Conservation (phyloP, 2,329 filamentous ascomycete genomes). For the Talaromyces sp. region DNA sequence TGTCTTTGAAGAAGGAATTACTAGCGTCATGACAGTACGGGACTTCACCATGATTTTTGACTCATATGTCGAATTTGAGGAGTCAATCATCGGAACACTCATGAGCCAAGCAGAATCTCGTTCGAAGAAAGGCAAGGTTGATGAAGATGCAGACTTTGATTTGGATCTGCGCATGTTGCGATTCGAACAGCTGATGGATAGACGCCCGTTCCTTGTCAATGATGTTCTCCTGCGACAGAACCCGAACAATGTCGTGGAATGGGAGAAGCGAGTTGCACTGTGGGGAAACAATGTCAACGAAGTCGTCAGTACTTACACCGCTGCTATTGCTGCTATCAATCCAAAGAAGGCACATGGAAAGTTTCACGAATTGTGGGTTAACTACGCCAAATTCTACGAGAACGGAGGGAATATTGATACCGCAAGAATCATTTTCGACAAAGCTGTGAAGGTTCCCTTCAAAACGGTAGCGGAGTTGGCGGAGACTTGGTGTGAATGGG, state of each 20-base stretch:
- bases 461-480: constrained; percentile 96
- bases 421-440: constrained; percentile 91
- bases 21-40: constrained; percentile 96
- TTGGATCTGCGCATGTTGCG: constrained; percentile 96
- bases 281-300: constrained; percentile 93
- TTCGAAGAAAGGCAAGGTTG: constrained; percentile 71
- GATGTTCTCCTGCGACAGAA: constrained; percentile 94
- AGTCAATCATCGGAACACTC: constrained; percentile 84
- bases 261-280: constrained; percentile 92
- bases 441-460: constrained; percentile 95
- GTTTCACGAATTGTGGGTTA: constrained; percentile 93
- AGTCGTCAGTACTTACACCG: constrained; percentile 89
- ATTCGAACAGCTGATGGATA: constrained; percentile 97
- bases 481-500: constrained; percentile 99
- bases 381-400: constrained; percentile 97
- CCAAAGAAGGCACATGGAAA: constrained; percentile 92
- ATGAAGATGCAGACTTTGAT: constrained; percentile 87
- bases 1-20: constrained; percentile 92
- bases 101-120: constrained; percentile 83
- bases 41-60: constrained; percentile 98
- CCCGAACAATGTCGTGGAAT: constrained; percentile 91
- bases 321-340: constrained; percentile 87
- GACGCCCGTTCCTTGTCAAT: constrained; percentile 90
- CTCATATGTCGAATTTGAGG: constrained; percentile 93
- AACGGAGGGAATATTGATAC: constrained; percentile 77